These are phyloP conservation scores for Plasmopara viticola DNA, from an alignment of 352 stramenopile species.

Conservation along the genomic window DNA sequence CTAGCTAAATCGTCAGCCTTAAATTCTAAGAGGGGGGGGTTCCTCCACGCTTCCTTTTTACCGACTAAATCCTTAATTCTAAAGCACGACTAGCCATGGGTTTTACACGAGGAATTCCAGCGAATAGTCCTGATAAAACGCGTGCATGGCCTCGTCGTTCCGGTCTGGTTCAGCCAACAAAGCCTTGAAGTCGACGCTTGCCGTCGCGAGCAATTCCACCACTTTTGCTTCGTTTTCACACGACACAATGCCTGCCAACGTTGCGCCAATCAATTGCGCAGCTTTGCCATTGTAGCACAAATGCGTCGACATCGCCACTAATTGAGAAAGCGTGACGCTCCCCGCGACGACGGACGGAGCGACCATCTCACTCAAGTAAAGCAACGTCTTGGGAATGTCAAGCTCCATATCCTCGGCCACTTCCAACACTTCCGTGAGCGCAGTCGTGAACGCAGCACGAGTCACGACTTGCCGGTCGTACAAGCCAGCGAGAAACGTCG, in stretches of 20 bases:
- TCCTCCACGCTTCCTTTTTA: too few species aligned
- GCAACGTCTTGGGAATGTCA: slow-evolving; percentile 65
- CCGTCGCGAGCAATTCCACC: slow-evolving; percentile 29
- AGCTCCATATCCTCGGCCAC: slow-evolving; percentile 78
- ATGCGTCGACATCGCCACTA: slow-evolving; percentile 44
- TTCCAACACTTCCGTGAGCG: slow-evolving; percentile 59
- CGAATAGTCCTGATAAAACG: slow-evolving; percentile 38
- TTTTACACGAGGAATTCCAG: slow-evolving; percentile 27
- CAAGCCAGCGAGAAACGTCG: slow-evolving; percentile 46
- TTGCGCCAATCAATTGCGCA: slow-evolving; percentile 48
- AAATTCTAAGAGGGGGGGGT: too few species aligned
- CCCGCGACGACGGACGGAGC: slow-evolving; percentile 45
- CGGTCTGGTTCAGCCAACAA: slow-evolving; percentile 39
- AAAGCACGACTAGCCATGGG: too few species aligned
- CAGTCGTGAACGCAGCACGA: slow-evolving; percentile 26
- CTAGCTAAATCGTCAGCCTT: too few species aligned
- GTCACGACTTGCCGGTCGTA: slow-evolving; percentile 46
- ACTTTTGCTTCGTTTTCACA: slow-evolving; percentile 36
- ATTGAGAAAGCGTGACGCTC: slow-evolving; percentile 31
- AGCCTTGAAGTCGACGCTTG: slow-evolving; percentile 33
- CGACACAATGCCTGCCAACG: slow-evolving; percentile 30
- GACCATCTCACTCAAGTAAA: slow-evolving; percentile 70
- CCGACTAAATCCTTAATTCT: too few species aligned
- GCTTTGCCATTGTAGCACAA: slow-evolving; percentile 56
- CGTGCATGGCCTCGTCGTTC: slow-evolving; percentile 27